These are phyloP conservation scores for Hevea brasiliensis DNA, from an alignment of 345 rosid genomes.

Conservation along the genomic window DNA sequence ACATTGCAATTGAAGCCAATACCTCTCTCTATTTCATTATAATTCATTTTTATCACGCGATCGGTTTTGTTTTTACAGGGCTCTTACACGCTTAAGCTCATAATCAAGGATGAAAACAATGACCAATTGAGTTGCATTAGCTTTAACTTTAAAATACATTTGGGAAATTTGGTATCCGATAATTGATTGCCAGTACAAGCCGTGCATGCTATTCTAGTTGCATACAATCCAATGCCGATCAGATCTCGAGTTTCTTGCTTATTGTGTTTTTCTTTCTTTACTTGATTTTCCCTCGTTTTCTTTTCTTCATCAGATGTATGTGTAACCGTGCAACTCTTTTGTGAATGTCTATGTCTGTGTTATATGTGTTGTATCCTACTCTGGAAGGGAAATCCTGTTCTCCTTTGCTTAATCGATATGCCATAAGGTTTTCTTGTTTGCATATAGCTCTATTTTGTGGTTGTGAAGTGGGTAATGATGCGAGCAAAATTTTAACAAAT, in stretches of 20 bases:
- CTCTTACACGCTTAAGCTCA: slow-evolving; percentile 54
- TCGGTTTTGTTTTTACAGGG: slow-evolving; percentile 43
- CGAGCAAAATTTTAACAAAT: too few species aligned
- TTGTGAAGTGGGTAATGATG: too few species aligned
- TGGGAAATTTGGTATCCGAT: background rate
- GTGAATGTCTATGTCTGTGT: too few species aligned
- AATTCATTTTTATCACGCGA: background rate
- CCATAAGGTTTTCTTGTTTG: too few species aligned
- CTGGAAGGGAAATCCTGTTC: too few species aligned
- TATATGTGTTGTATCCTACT: too few species aligned
- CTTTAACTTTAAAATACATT: slow-evolving; percentile 48
- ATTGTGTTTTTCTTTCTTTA: background rate
- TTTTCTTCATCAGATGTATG: too few species aligned
- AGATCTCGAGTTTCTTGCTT: background rate
- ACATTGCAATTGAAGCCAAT: background rate
- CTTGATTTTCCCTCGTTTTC: too few species aligned
- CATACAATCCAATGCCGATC: background rate
- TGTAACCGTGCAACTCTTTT: too few species aligned
- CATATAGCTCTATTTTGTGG: too few species aligned
- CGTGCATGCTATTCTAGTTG: background rate
- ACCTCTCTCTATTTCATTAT: too few species aligned
- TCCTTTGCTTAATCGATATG: too few species aligned
- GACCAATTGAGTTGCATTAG: slow-evolving; percentile 54
- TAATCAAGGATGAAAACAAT: slow-evolving; percentile 40
- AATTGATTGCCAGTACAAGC: background rate